Base-by-base conservation (phyloP, 129 eudicot genomes). In the Gnaphalium uliginosum region DNA sequence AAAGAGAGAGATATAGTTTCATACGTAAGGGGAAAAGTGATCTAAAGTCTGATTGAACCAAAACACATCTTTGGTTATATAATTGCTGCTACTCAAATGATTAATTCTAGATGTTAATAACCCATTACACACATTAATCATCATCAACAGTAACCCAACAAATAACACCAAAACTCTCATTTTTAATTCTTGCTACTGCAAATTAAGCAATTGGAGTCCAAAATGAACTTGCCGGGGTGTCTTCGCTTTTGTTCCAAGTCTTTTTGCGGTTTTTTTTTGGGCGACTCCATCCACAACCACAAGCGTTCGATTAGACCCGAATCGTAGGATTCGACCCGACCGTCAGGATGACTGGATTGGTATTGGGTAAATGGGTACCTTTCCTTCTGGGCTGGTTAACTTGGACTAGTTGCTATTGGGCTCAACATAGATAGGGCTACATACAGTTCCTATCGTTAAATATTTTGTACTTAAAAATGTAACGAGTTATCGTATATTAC, bases 41-140 rank as follows among this genome's bases (percentile, higher is more conserved):
- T 93, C 98, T 41, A 93, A 96, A 76, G 90, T 90, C 73, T 93
- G 98, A 85, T 88, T 88, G 76, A 88, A 71, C 98, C 98, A 93
- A 70, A 79, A 83, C 64, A 76, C 89, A 22, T 90, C 79, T 5
- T 54, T 86, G 57, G 92, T 88, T 77, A 93, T 66, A 70, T 74
- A 93, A 62, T 75, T 81, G 75, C 69, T 79, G 81, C 71, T 60
- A 15, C 75, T 23, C 66, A 76, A 5, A 54, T 64, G 81, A 63
- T 83, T 15, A 9, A 88, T 22, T 50, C 81, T 84, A 24, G 86
- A 78, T 13, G 80, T 78, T 25, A 81, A 73, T 61, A 78, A 62
- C 46, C 83, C 93, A 57, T 73, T 46, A 39, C 77, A 73, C 73
- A 73, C 26, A 43, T 81, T 17, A 1, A 78, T 25, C 3, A 83